phyloP scores from a whole-genome alignment of 225 moss, liverwort and hornwort genomes.

The Pseudisothecium myosuroides region DNA sequence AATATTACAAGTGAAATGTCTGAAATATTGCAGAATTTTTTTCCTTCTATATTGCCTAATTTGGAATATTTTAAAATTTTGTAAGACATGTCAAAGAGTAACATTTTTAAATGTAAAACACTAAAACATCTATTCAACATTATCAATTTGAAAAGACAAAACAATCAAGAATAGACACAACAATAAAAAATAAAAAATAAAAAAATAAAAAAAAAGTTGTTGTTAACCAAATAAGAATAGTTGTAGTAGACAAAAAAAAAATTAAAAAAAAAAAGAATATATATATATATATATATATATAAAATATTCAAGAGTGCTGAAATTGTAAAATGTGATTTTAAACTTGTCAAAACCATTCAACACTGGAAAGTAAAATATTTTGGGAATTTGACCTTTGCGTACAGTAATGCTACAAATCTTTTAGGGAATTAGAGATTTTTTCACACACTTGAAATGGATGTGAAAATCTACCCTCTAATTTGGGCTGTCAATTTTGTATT shows the following conservation, averaged over 20 bases:
- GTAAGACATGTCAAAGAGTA: no score
- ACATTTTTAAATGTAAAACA: no score
- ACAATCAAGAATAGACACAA: neutral
- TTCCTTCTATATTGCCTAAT: neutral
- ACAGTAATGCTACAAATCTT: neutral
- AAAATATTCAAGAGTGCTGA: rapidly evolving
- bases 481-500: rapidly evolving
- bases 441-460: neutral
- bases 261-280: no score
- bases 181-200: neutral
- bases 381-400: rapidly evolving
- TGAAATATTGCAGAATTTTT: neutral
- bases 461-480: neutral
- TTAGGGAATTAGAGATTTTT: neutral
- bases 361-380: neutral
- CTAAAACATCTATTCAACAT: neutral
- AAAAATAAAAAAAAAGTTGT: rapidly evolving
- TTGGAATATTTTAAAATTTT: neutral
- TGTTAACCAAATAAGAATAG: neutral
- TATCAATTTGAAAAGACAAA: neutral
- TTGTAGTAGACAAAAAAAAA: neutral
- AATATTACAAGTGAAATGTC: neutral
- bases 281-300: no score
- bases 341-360: neutral
- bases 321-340: neutral